Percentiles rank a stretch among this genome's conserved stretches.
Conservation (phyloP, 768 basidiomycete species). For the Phlebiopsis flavidoalba region DNA sequence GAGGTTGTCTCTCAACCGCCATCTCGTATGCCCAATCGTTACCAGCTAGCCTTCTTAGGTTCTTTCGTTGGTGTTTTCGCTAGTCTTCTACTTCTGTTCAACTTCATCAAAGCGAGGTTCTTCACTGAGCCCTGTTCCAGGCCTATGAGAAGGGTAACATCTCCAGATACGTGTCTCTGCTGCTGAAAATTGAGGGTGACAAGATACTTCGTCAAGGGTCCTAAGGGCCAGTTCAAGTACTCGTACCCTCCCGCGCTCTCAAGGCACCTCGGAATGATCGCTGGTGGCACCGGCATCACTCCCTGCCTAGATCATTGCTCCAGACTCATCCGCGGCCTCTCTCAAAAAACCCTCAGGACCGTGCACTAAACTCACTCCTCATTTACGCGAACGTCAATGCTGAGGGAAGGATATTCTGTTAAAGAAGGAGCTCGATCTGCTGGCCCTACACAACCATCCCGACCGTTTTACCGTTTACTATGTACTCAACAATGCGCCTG, state of each 20-base stretch:
- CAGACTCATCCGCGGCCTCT: conserved; percentile 94
- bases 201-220: conserved; percentile 88
- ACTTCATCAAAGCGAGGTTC: conserved; percentile 40
- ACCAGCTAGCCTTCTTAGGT: conserved; percentile 50
- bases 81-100: conserved; percentile 41
- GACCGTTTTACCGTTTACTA: conserved; percentile 77
- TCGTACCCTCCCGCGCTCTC: conserved; percentile 69
- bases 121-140: conserved; percentile 37
- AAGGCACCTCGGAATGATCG: conserved; percentile 91
- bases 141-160: conserved; percentile 98
- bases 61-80: conserved; percentile 46
- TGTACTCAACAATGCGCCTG: conserved; percentile 93
- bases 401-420: conserved; percentile 94
- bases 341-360: conserved; percentile 86
- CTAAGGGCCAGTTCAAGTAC: conserved; percentile 94
- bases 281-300: conserved; percentile 97
- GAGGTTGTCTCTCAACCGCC: neutral
- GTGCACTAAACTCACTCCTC: conserved; percentile 74
- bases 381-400: conserved; percentile 95
- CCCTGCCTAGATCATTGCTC: no score
- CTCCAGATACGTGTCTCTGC: conserved; percentile 74
- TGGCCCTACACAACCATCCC: conserved; percentile 57
- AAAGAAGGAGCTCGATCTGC: conserved; percentile 79
- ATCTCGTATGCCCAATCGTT: conserved; percentile 46
- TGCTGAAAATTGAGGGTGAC: conserved; percentile 72